These are phyloP conservation scores for Fusarium redolens DNA, from an alignment of 2,329 filamentous ascomycete genomes.

Conservation along the genomic window DNA sequence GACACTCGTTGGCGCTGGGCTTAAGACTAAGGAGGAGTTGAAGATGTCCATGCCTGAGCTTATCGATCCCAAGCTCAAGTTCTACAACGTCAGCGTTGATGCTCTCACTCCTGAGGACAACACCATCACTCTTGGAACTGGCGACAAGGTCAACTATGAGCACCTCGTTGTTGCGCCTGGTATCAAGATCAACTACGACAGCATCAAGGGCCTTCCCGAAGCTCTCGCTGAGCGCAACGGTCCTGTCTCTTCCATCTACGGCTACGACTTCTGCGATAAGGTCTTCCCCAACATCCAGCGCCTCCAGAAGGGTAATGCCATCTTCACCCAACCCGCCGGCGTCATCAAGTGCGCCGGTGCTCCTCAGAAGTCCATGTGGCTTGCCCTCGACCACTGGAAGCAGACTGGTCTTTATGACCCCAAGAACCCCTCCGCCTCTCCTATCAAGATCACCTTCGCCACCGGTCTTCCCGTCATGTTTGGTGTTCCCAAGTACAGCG, in stretches of 20 bases:
- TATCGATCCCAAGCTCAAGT: constrained; percentile 69
- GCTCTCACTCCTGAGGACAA: constrained; percentile 67
- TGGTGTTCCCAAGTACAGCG: constrained; percentile 69
- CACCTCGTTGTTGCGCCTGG: constrained; percentile 73
- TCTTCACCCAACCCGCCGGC: constrained; percentile 70
- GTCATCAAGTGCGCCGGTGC: constrained; percentile 71
- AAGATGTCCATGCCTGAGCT: constrained; percentile 61
- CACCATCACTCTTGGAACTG: constrained; percentile 64
- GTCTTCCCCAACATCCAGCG: constrained; percentile 60
- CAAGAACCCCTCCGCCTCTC: constrained; percentile 51
- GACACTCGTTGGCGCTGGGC: constrained; percentile 74
- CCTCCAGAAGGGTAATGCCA: constrained; percentile 61
- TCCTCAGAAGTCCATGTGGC: constrained; percentile 72
- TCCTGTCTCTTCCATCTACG: constrained; percentile 67
- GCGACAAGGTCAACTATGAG: constrained; percentile 69
- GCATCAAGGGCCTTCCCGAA: constrained; percentile 67
- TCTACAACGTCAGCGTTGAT: constrained; percentile 66
- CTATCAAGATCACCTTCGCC: constrained; percentile 65
- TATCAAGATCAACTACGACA: constrained; percentile 62
- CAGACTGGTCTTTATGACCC: constrained; percentile 61
- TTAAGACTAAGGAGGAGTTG: constrained; percentile 71
- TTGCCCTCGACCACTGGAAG: constrained; percentile 70
- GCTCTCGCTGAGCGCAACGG: constrained; percentile 61
- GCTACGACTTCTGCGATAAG: constrained; percentile 67
- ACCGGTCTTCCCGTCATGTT: constrained; percentile 69